These are phyloP conservation scores for Xylariales sp. DNA, from an alignment of 2,329 filamentous ascomycete species.

Conservation along the genomic window DNA sequence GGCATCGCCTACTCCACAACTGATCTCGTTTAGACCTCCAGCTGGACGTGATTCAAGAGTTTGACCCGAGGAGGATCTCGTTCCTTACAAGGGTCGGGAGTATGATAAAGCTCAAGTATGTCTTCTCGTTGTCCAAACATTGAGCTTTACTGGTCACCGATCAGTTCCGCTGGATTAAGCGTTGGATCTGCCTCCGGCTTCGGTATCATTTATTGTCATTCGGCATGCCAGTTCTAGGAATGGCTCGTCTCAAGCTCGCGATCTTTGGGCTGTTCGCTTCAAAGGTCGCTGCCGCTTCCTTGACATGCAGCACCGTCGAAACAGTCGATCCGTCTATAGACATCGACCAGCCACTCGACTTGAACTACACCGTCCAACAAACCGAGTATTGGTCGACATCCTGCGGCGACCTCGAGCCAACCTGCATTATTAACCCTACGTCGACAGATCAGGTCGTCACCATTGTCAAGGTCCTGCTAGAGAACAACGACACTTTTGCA, in stretches of 20 bases:
- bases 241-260: neutral
- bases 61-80: too few species aligned
- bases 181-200: too few species aligned
- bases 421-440: constrained; percentile 42
- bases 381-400: constrained; percentile 41
- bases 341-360: constrained; percentile 25
- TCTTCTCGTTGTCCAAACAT: too few species aligned
- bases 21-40: too few species aligned
- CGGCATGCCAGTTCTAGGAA: neutral
- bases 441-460: constrained; percentile 46
- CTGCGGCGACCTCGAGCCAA: constrained; percentile 38
- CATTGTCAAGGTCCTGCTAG: constrained; percentile 44
- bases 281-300: constrained; percentile 12
- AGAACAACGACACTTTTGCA: constrained; percentile 45
- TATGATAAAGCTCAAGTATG: too few species aligned
- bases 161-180: too few species aligned
- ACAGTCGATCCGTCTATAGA: constrained; percentile 24
- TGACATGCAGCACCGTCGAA: constrained; percentile 35
- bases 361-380: constrained; percentile 33
- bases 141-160: too few species aligned
- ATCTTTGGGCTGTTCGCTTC: constrained; percentile 14
- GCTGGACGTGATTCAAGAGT: too few species aligned
- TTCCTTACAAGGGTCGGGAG: too few species aligned
- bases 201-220: too few species aligned
- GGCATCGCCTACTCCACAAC: too few species aligned